Evolutionary conservation across 2,329 filamentous ascomycete species (phyloP).

Genomic region (Chaetomium sp.): DNA sequence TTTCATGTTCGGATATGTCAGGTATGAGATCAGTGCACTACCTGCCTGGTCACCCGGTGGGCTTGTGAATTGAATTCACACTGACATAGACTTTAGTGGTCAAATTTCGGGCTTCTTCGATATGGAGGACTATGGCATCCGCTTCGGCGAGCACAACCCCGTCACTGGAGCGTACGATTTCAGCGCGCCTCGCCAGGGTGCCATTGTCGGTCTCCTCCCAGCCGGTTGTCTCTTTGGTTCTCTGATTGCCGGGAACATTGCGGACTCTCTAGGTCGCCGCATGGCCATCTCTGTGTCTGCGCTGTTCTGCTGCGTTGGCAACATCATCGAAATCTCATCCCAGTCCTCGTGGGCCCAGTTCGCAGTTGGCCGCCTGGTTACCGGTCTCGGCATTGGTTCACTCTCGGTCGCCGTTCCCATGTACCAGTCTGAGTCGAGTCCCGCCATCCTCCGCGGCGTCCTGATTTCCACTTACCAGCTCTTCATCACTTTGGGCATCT

Average conservation of each 20-base stretch:
- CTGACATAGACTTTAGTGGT: conserved; percentile 35
- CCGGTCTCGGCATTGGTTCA: conserved; percentile 61
- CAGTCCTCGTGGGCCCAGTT: conserved; percentile 54
- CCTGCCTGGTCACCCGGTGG: background rate
- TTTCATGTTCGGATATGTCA: conserved; percentile 53
- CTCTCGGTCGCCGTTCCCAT: conserved; percentile 61
- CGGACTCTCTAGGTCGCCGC: conserved; percentile 59
- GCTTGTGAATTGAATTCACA: background rate
- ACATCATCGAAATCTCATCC: conserved; percentile 60
- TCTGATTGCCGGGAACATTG: conserved; percentile 52
- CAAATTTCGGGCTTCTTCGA: conserved; percentile 56
- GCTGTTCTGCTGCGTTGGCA: conserved; percentile 56
- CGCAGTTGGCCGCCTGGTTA: conserved; percentile 57
- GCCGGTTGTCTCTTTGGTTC: conserved; percentile 57
- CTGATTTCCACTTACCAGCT: conserved; percentile 64
- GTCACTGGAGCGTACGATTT: conserved; percentile 40
- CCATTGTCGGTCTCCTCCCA: conserved; percentile 56
- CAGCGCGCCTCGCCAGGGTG: conserved; percentile 53
- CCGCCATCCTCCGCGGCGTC: conserved; percentile 58
- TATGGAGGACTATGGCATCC: conserved; percentile 49
- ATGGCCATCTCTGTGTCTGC: conserved; percentile 56
- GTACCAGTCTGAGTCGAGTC: conserved; percentile 67
- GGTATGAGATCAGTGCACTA: conserved; percentile 30
- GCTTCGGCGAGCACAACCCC: conserved; percentile 43
- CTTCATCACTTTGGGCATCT: conserved; percentile 66